Base-by-base conservation (phyloP, 768 basidiomycete genomes). In the Leucocoprinus birnbaumii region DNA sequence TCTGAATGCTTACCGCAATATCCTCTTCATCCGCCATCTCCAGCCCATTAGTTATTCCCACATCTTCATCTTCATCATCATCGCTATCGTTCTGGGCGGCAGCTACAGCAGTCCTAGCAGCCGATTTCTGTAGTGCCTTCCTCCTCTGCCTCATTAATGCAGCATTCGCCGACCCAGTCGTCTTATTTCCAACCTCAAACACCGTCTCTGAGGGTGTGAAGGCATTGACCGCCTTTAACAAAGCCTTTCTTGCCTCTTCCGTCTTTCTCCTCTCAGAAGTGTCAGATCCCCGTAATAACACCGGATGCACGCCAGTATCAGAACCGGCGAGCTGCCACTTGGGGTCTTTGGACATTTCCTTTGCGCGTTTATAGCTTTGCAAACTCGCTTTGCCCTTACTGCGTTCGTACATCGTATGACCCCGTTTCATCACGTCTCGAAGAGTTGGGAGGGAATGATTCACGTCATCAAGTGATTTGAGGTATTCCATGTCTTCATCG, bases 371-470 rank as follows among this genome's bases (percentile, higher is more conserved):
- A 71, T 98, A 92, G 64, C 88, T 89, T 53, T 86, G 85, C 14
- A 81, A 79, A 63, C 86, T 89, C 16, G 96, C 95, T 65, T 95
- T 97, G 19, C 89, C 89, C 67, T 92, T 87, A 58, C 91, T 92
- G 27, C 94, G 85, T 63, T 98, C 94, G 67, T 96, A 98, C 91
- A 98, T 89, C 1, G 80, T 73, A 59, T 98, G 94, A 0, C 94
- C 95, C 49, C 91, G 85, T 58, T 78, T 78, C 85, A 96, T 95
- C 56, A 98, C 91, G 3, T 85, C 84, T 19, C 88, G 78, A 25
- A 96, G 71, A 41, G 78, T 72, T 9, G 80, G 73, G 22, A 98
- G 78, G 10, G 80, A 79, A 59, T 84, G 82, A 50, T 89, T 82
- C 31, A 76, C 68, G 16, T 78, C 79, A 46, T 91, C 85, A 27